Base-by-base conservation (phyloP, 805 yeast genomes). In the Candida silvicultrix region DNA sequence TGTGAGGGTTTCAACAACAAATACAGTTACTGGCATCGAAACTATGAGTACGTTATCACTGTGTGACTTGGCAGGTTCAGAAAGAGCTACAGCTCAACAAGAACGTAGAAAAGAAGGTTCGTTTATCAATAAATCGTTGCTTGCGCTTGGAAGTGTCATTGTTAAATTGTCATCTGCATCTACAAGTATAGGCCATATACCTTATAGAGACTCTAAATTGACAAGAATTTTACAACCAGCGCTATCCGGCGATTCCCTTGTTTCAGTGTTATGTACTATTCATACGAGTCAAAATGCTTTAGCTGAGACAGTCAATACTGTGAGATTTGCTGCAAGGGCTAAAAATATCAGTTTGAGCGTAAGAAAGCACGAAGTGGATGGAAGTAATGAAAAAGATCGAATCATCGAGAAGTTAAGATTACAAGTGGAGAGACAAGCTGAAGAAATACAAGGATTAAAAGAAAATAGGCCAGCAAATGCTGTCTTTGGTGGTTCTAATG, bases 21-120 rank as follows among this genome's bases (percentile, higher is more conserved):
- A 75, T 60, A 45, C 67, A 12, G 51, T 57, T 0, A 64, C 69
- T 12, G 74, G 71, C 5, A 48, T 51, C n/a, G 62, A 62, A 29
- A 67, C 65, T 15, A 64, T 70, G 35, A 75, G 89, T 32, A 81
- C 89, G 0, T 75, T 92, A 29, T 87, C 92, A 31, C 71, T 92
- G 46, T 92, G 98, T 69, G 99, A 92, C 66, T 74, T 92, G 58
- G 99, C 99, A 0, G 99, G 99, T 25, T 85, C 96, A n/a, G 99
- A 92, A 65, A 76, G 85, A 44, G 96, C 95, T 0, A 72, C 86
- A 0, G 61, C 62, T 1, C 69, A 68, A 46, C 65, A 71, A 1
- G 97, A 88, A 59, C 75, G 98, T 56, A 71, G 97, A 45, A 88
- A 89, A 63, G 99, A 92, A 68, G 99, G 98, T 20, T 78, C 97